Conservation (phyloP, 441 rosid genomes). For the Croton laevigatus region DNA sequence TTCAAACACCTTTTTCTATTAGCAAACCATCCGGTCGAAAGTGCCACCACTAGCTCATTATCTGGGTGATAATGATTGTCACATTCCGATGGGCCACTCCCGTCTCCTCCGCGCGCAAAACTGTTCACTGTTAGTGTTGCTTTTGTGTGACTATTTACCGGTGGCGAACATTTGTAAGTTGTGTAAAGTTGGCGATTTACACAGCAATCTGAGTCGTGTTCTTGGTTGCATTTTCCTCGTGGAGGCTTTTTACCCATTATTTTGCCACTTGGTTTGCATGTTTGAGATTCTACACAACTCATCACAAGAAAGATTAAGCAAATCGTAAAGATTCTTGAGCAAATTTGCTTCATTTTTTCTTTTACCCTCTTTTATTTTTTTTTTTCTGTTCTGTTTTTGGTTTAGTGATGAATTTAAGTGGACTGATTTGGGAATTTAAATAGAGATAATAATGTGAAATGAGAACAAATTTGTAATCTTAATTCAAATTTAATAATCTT, state of each 20-base stretch:
- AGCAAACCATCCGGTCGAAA: slow-evolving; percentile 17
- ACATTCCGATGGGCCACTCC: slow-evolving; percentile 9
- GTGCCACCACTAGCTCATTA: slow-evolving; percentile 11
- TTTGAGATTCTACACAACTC: neutral
- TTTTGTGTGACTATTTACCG: slow-evolving; percentile 1
- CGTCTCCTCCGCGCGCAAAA: neutral
- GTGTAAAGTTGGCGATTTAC: neutral
- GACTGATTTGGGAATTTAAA: no score
- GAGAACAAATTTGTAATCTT: no score
- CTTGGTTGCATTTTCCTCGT: slow-evolving; percentile 15
- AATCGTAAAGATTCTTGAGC: neutral
- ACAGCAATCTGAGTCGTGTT: slow-evolving; percentile 12
- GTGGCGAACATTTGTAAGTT: slow-evolving; percentile 12
- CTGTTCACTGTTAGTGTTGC: slow-evolving; percentile 18
- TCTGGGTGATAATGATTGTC: slow-evolving; percentile 6
- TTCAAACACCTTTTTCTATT: slow-evolving; percentile 4
- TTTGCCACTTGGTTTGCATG: slow-evolving; percentile 1
- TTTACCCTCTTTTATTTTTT: neutral
- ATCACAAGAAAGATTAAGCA: neutral
- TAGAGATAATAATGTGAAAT: no score
- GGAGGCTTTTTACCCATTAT: slow-evolving; percentile 8
- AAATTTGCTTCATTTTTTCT: neutral
- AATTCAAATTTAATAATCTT: no score
- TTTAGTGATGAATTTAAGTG: no score
- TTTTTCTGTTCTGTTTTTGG: no score